Evolutionary conservation across 148 eudicot genomes (phyloP).

Genomic region (Polygonum maritimum): DNA sequence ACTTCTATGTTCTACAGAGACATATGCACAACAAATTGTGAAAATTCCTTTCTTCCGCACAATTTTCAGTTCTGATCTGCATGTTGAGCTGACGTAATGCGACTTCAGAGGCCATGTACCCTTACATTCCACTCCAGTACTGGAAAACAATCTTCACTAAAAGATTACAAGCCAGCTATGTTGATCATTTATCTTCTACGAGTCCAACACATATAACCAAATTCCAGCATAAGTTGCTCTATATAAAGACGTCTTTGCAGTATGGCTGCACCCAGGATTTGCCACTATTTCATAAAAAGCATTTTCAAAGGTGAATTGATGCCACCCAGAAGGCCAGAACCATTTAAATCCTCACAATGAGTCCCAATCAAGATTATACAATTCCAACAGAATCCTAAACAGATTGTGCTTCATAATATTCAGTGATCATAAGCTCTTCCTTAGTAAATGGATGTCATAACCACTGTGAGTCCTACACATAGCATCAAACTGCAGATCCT

Average conservation of each 20-base stretch:
- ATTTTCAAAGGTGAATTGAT: too few relatives aligned
- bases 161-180: not conserved
- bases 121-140: not conserved
- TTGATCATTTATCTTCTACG: not conserved
- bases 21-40: too few relatives aligned
- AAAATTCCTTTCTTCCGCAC: too few relatives aligned
- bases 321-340: too few relatives aligned
- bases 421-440: not conserved
- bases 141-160: not conserved
- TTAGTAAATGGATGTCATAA: too few relatives aligned
- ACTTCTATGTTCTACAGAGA: too few relatives aligned
- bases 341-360: not conserved
- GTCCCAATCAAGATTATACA: not conserved
- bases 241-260: not conserved
- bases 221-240: not conserved
- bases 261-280: not conserved
- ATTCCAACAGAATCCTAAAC: not conserved
- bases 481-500: too few relatives aligned
- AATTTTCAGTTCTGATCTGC: too few relatives aligned
- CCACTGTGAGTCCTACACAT: too few relatives aligned
- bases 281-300: not conserved
- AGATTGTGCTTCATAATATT: not conserved
- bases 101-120: too few relatives aligned
- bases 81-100: too few relatives aligned
- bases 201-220: not conserved